Base-by-base conservation (phyloP, 2,329 filamentous ascomycete species). In the Aspergillus sp. region DNA sequence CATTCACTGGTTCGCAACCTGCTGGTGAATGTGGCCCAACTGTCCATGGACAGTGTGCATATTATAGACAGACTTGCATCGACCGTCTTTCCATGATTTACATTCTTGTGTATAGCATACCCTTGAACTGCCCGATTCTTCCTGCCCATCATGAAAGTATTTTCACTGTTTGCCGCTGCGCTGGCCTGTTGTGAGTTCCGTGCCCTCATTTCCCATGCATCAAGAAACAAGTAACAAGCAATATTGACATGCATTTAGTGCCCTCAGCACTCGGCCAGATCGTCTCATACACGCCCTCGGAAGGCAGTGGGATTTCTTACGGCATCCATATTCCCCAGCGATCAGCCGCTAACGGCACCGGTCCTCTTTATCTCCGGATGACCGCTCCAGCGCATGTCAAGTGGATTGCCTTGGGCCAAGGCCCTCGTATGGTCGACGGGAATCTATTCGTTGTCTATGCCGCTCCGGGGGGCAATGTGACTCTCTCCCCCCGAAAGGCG, bases 381-480 rank as follows among this genome's bases (percentile, higher is more conserved):
- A 73, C 70, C 41, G 76, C 75, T 3, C 77, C 79, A 2, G 71
- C 69, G 36, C 68, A 59, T 4, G 72, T 77, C 56, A 61, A 73
- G 62, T 82, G 76, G 74, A 70, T 79, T 32, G 75, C 70, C 3
- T 60, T 82, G 3, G 79, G 78, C 5, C 77, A 81, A 57, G 79
- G 79, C 28, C 65, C 54, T 2, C 52, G 59, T 19, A 82, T 82
- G 79, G 53, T 60, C 10, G 73, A 72, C 26, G 61, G 79, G 4
- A 79, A 80, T 58, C 80, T 82, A 41, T 81, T 82, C 57, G 64
- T 81, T 39, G 67, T 80, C 4, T 82, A 82, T 54, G 71, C 75
- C n/a, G 70, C 73, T 28, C 64, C 71, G 35, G 63, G 63, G 34
- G 73, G 76, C 28, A 81, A 80, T 51, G 75, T 82, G 9, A 82